Evolutionary conservation across 495 filamentous ascomycete species (phyloP), one percentile per base, ranked within the genome.

Genomic region (Hypoxylon perforatum): DNA sequence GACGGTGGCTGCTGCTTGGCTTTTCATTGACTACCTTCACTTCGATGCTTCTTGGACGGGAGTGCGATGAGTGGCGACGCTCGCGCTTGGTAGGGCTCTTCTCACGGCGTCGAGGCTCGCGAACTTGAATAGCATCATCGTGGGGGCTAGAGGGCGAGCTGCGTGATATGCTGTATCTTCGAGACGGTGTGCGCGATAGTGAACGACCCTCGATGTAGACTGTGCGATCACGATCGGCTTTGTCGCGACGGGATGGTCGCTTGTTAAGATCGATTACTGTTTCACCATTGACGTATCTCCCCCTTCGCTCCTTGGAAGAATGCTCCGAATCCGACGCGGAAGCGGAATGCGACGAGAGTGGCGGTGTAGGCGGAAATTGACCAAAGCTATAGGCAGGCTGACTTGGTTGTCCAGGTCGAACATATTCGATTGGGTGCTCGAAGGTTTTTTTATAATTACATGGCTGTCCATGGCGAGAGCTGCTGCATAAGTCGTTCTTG

Each of bases 261-360:
- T 63, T 69, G 48, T 69, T 62, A 52, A 61, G 25, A 45, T 77
- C 74, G 12, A 66, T 25, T 1, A 76, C 48, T 19, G 67, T 73
- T n/a, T 48, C 48, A 46, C 75, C 76, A 58, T 67, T 73, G 65
- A 74, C 54, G 70, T 78, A 78, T 53, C 72, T 57, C 3, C 67
- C 65, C 8, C 75, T 71, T 56, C 72, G 69, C 35, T 57, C 63
- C 53, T 60, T 74, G 57, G 67, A 64, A 28, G 72, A 74, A 39
- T 69, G 69, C 21, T 72, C 75, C 48, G 75, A 72, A 73, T 75
- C 57, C 2, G 74, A 72, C 11, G 77, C 71, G 3, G 79, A 75
- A 3, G 77, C 78, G 15, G 79, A 81, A 55, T 80, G 78, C 52
- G 78, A 80, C 35, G 71, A 76, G 1, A 76, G 68, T 3, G 77